Evolutionary conservation across 2,329 filamentous ascomycete species (phyloP), one percentile per base, ranked within the genome.

Genomic region (Colletotrichum camelliae): DNA sequence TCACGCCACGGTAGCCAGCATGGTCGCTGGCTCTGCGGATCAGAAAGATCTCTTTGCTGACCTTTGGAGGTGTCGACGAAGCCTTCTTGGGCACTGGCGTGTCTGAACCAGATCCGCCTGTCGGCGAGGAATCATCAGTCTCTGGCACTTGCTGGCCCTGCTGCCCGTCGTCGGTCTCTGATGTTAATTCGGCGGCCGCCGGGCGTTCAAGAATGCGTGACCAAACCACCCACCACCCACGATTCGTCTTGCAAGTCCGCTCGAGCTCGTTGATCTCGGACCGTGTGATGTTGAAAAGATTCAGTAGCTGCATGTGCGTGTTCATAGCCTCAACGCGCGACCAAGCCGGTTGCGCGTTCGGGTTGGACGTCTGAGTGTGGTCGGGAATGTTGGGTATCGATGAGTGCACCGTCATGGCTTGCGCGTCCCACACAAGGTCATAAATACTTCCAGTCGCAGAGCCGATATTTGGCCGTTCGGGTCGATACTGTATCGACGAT

Each of bases 171-270:
- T 69, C 72, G 7, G 29, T 39, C 27, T 43, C 69, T 13, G 55
- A 15, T 10, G 58, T 31, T 10, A 18, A 27, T 16, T 27, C 33
- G 31, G 67, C 18, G 2, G 71, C 24, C n/a, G 74, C 33, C 29
- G 80, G 79, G 12, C 83, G 83, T 66, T 88, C 87, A 7, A 89
- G 80, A 27, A 93, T 84, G 29, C 91, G 86, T 64, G 88, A 92
- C 92, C 92, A 94, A 31, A 93, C 91, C 35, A 94, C 87, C 92
- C 93, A 94, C 91, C 92, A 94, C 1, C 92, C 92, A 39, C 92
- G 89, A 61, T 86, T 91, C 5, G 92, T 94, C 86, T 94, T 93
- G 79, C 89, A 91, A 2, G 91, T 93, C 24, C 91, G 87, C 81
- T 94, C 92, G 5, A 90, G 81, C 75, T 91, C 89, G 5, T 83